phyloP scores from a whole-genome alignment of 108 stramenopile genomes.

The Cyclotella sp. region DNA sequence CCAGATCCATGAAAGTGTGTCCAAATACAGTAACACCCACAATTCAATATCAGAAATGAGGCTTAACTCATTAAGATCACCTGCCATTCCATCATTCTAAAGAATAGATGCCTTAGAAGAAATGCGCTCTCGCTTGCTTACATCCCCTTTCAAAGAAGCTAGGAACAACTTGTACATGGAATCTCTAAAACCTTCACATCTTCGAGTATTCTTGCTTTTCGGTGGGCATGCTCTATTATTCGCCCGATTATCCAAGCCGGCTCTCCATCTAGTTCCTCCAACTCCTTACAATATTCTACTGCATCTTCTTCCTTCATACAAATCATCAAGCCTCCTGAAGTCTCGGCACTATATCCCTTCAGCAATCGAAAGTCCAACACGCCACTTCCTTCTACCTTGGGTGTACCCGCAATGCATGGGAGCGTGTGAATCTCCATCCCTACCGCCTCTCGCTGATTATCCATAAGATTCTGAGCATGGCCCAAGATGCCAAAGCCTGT shows the following conservation, averaged over 20 bases:
- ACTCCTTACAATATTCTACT: constrained; percentile 59
- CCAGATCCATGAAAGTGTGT: neutral
- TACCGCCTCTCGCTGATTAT: constrained; percentile 72
- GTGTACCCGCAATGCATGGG: constrained; percentile 70
- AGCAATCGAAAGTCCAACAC: constrained; percentile 77
- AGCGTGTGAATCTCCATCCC: constrained; percentile 82
- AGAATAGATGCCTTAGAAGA: neutral
- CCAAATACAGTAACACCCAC: neutral
- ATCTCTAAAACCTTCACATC: constrained; percentile 68
- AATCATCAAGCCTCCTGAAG: constrained; percentile 85
- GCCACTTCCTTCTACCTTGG: constrained; percentile 61
- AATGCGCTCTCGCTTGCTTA: neutral
- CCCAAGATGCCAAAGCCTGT: constrained; percentile 89
- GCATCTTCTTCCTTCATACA: constrained; percentile 73
- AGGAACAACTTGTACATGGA: constrained; percentile 11
- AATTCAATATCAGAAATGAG: constrained; percentile 44
- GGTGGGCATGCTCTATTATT: constrained; percentile 55
- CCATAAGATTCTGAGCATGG: constrained; percentile 85
- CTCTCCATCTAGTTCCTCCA: constrained; percentile 73
- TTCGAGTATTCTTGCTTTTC: constrained; percentile 70
- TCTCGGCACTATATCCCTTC: constrained; percentile 83
- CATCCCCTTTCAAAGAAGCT: neutral
- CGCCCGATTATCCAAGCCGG: constrained; percentile 83
- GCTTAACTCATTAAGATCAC: neutral
- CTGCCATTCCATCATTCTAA: constrained; percentile 46